Evolutionary conservation across 1,284 basidiomycete species (phyloP), one percentile per base, ranked within the genome.

Genomic region (Austropuccinia psidii): DNA sequence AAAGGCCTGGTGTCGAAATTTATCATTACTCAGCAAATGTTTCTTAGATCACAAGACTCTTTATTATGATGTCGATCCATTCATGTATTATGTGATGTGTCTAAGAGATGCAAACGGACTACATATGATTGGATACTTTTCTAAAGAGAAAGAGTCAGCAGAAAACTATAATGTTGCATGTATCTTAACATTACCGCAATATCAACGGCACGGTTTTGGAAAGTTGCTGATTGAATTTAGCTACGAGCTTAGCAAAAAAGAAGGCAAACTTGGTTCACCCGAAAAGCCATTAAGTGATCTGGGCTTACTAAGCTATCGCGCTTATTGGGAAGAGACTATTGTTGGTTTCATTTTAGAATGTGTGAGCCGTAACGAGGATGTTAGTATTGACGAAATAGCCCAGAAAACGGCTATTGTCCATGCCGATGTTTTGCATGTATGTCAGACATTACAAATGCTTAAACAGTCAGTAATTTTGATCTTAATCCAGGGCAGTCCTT

Each of bases 1-100:
- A 81, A 84, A 97, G 78, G 90, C 93, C 0, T 99, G 91, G 89
- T 99, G 96, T 83, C 87, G 96, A 77, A 98, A 99, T 82, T 83
- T 99, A 74, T 98, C 95, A 82, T 84, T 99, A 76, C 83, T 99
- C 52, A 94, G 90, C 52, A 99, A 99, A 83, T 96, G 93, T 81
- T 99, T 99, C 83, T 87, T 99, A 77, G 96, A 99, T 81, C 96
- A 99, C 75, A 99, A 99, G 85, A 98, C 96, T 33, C 85, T 99
- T 77, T 98, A 98, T 84, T 99, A 98, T 83, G 96, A 99, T 83
- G 96, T 98, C 77, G 98, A 97, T 75, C 96, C 96, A 4, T 99
- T 99, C 84, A 86, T 99, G 85, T 99, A 94, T 85, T 99, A 98
- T 85, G 89, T 95, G 81, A 95, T 98, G 93, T 79, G 89, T 69